phyloP scores from a whole-genome alignment of 2,329 filamentous ascomycete genomes.

The Neurospora sp. region DNA sequence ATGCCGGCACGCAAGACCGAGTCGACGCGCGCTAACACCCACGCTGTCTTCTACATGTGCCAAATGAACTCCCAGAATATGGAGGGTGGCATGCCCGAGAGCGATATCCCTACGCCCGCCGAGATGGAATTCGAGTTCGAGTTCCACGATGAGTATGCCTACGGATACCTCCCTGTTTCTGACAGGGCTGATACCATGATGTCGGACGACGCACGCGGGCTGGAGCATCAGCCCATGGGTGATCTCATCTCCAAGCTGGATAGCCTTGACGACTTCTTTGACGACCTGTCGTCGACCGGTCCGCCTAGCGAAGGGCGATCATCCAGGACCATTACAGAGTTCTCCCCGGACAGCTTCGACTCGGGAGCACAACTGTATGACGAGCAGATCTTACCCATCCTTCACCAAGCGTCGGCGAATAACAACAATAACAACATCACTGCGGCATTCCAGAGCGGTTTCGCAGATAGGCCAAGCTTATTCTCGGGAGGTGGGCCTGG shows the following conservation, averaged over 20 bases:
- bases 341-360: slow-evolving; percentile 56
- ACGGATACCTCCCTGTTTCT: slow-evolving; percentile 61
- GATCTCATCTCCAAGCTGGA: slow-evolving; percentile 76
- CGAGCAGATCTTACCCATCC: slow-evolving; percentile 81
- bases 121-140: slow-evolving; percentile 53
- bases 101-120: slow-evolving; percentile 51
- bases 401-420: slow-evolving; percentile 75
- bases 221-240: slow-evolving; percentile 54
- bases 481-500: slow-evolving; percentile 48
- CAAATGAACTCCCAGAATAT: slow-evolving; percentile 40
- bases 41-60: slow-evolving; percentile 93
- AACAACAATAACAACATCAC: slow-evolving; percentile 67
- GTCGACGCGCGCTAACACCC: slow-evolving; percentile 80
- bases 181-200: slow-evolving; percentile 86
- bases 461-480: slow-evolving; percentile 60
- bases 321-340: slow-evolving; percentile 54
- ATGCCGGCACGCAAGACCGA: slow-evolving; percentile 84
- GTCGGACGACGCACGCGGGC: slow-evolving; percentile 67
- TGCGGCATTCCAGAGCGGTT: slow-evolving; percentile 78
- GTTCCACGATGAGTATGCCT: slow-evolving; percentile 86
- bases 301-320: slow-evolving; percentile 53
- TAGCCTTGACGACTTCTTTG: slow-evolving; percentile 74
- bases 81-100: slow-evolving; percentile 46
- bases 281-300: slow-evolving; percentile 50
- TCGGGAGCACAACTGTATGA: slow-evolving; percentile 79